Conservation (phyloP, 176 grass and related monocot species). For the Alloteropsis semialata region DNA sequence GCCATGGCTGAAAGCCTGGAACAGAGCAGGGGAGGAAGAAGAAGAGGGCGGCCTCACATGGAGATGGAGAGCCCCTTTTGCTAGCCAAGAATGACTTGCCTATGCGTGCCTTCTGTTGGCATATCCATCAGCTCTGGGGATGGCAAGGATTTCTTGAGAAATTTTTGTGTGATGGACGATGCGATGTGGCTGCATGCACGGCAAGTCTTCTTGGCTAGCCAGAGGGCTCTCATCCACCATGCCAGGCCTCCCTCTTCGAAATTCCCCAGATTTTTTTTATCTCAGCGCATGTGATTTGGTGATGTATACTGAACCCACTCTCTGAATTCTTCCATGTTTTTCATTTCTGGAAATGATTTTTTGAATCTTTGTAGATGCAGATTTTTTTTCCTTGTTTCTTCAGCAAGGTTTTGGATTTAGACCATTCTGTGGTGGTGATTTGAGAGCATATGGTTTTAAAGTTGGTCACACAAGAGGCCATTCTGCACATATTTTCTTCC, state of each 20-base stretch:
- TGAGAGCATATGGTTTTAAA: not conserved
- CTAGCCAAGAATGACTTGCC: conserved; percentile 74
- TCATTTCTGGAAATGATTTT: not conserved
- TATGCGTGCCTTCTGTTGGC: conserved; percentile 32
- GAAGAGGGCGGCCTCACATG: conserved; percentile 45
- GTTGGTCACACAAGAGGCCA: no score
- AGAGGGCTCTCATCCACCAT: conserved; percentile 59
- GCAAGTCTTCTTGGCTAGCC: conserved; percentile 49
- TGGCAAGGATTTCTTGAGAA: no score
- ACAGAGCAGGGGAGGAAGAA: not conserved
- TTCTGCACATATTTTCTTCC: no score
- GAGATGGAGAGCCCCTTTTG: conserved; percentile 39
- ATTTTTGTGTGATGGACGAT: no score
- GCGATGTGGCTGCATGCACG: conserved; percentile 42
- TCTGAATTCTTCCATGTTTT: not conserved
- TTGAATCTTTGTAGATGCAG: not conserved
- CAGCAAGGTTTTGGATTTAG: not conserved
- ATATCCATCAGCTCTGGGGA: not conserved
- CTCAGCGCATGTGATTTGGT: not conserved
- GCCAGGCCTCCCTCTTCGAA: conserved; percentile 38
- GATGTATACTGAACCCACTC: not conserved
- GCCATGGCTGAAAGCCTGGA: not conserved
- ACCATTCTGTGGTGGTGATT: not conserved
- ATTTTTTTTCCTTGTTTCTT: not conserved
- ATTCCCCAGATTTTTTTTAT: not conserved